Percentiles rank a stretch among this genome's conserved stretches.
Evolutionary conservation across 2,329 filamentous ascomycete genomes (phyloP).

Genomic region (Nigrograna mackinnonii): DNA sequence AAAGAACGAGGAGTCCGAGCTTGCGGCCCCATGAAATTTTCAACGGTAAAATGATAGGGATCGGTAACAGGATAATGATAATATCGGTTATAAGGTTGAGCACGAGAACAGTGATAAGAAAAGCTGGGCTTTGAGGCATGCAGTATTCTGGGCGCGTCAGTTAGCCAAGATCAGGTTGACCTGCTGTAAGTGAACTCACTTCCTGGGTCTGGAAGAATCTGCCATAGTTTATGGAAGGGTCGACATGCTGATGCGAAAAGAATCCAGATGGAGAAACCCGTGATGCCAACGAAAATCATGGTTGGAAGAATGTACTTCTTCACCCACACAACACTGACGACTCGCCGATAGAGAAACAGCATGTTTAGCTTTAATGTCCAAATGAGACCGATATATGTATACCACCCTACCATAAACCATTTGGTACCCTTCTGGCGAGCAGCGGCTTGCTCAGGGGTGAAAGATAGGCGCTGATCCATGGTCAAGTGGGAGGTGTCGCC

Average conservation of each 20-base stretch:
- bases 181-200: conserved; percentile 21
- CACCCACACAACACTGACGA: conserved; percentile 40
- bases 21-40: conserved; percentile 32
- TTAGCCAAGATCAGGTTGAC: background rate
- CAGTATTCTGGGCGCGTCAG: conserved; percentile 19
- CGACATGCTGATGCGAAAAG: conserved; percentile 29
- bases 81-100: conserved; percentile 41
- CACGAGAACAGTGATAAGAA: conserved; percentile 36
- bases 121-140: conserved; percentile 34
- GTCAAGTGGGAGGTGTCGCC: conserved; percentile 36
- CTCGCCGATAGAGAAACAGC: conserved; percentile 44
- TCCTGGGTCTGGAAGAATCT: conserved; percentile 43
- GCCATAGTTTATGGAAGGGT: conserved; percentile 40
- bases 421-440: conserved; percentile 38
- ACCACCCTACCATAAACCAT: conserved; percentile 40
- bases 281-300: conserved; percentile 32
- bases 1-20: conserved; percentile 34
- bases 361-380: conserved; percentile 49
- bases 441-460: conserved; percentile 28
- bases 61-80: conserved; percentile 40
- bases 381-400: conserved; percentile 39
- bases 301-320: conserved; percentile 41
- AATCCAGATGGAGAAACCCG: conserved; percentile 24
- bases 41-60: conserved; percentile 34
- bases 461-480: conserved; percentile 30